Conservation (phyloP, 2,329 filamentous ascomycete genomes). For the Apiospora rasikravindrae region DNA sequence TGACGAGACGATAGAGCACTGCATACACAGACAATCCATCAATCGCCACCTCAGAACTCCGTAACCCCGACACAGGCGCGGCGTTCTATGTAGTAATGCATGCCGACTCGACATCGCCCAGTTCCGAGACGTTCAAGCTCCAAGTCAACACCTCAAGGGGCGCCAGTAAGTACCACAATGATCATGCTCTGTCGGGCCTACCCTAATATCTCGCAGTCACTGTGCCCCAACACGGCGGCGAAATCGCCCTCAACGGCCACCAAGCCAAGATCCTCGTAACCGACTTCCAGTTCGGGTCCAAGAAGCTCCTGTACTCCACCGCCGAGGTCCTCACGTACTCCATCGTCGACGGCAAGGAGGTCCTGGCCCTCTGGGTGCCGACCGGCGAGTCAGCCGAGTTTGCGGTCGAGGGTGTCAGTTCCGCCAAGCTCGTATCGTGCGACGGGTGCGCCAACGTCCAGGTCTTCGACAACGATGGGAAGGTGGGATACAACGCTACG, state of each 20-base stretch:
- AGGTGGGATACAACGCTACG: conserved; percentile 33
- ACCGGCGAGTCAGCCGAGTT: conserved; percentile 61
- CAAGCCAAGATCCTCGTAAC: conserved; percentile 67
- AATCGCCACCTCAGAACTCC: conserved; percentile 60
- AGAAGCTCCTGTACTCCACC: conserved; percentile 59
- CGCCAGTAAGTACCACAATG: conserved; percentile 30
- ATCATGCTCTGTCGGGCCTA: background rate
- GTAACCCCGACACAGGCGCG: conserved; percentile 61
- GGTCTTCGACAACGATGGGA: conserved; percentile 46
- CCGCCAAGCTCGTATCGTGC: conserved; percentile 44
- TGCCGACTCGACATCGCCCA: conserved; percentile 54
- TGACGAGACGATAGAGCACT: conserved; percentile 43
- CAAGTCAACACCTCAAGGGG: conserved; percentile 62
- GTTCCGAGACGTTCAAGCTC: conserved; percentile 58
- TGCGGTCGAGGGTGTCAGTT: conserved; percentile 46
- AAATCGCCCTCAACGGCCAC: conserved; percentile 62
- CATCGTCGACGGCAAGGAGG: conserved; percentile 50
- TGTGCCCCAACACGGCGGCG: conserved; percentile 55
- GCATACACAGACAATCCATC: conserved; percentile 55
- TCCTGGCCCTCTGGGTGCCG: conserved; percentile 59
- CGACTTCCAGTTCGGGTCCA: conserved; percentile 59
- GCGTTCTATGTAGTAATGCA: conserved; percentile 66
- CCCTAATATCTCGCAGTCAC: conserved; percentile 40
- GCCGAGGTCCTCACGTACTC: conserved; percentile 60
- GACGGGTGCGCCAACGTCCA: conserved; percentile 47